A percentile compares a stretch with the other conserved stretches of the same genome.
Conservation (phyloP, 2,329 filamentous ascomycete genomes). For the Diaporthe citriasiana region DNA sequence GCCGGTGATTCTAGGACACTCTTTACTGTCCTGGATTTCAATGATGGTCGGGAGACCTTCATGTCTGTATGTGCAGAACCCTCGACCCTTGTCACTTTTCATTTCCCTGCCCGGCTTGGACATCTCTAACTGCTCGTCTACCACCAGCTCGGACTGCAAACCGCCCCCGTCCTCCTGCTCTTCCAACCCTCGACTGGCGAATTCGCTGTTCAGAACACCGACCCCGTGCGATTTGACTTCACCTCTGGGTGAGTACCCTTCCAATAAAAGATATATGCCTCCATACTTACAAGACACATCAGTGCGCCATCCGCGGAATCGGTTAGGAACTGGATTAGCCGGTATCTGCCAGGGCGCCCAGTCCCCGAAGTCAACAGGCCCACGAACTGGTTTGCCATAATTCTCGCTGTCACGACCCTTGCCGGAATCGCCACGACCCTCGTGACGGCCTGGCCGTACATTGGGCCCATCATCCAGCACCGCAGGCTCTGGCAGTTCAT, state of each 20-base stretch:
- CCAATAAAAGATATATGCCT: neutral
- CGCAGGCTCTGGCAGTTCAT: conserved; percentile 94
- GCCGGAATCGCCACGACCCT: conserved; percentile 78
- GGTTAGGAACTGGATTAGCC: conserved; percentile 82
- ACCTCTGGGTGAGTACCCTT: conserved; percentile 74
- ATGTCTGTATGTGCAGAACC: conserved; percentile 76
- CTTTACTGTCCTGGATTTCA: conserved; percentile 90
- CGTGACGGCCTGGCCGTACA: conserved; percentile 81
- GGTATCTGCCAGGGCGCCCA: conserved; percentile 82
- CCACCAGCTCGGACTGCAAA: conserved; percentile 87
- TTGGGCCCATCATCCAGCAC: conserved; percentile 87
- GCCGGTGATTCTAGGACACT: conserved; percentile 78
- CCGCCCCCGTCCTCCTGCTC: conserved; percentile 88
- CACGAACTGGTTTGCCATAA: conserved; percentile 86
- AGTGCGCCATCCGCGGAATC: conserved; percentile 83
- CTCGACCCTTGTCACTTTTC: neutral
- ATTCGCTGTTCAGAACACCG: conserved; percentile 76
- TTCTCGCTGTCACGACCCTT: conserved; percentile 75
- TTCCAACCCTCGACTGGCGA: conserved; percentile 89
- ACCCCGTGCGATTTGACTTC: conserved; percentile 89
- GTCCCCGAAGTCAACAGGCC: conserved; percentile 86
- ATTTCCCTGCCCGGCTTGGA: neutral
- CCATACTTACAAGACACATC: conserved; percentile 27
- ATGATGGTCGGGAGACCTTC: conserved; percentile 86
- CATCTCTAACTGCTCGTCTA: conserved; percentile 10